These are phyloP conservation scores for Wallacemonas sp. DNA, from an alignment of 208 protist species.

Conservation along the genomic window DNA sequence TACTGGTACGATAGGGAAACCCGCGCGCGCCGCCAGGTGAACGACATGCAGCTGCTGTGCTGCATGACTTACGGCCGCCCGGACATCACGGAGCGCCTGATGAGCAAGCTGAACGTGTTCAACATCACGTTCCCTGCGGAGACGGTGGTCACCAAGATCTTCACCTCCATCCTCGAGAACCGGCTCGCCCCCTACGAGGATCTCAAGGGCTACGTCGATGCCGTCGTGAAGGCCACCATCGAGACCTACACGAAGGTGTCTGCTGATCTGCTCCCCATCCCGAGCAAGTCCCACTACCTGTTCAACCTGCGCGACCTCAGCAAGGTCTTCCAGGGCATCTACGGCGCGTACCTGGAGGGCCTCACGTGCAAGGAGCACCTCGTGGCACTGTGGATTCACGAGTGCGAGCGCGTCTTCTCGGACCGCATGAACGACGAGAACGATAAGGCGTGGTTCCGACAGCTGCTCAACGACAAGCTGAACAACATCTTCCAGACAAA, in stretches of 20 bases:
- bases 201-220: slow-evolving; percentile 89
- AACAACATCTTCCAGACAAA: slow-evolving; percentile 91
- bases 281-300: slow-evolving; percentile 98
- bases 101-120: slow-evolving; percentile 95
- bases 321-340: slow-evolving; percentile 98
- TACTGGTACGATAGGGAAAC: slow-evolving; percentile 97
- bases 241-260: slow-evolving; percentile 94
- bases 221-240: slow-evolving; percentile 93
- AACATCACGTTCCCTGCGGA: slow-evolving; percentile 96
- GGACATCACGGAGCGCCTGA: slow-evolving; percentile 92
- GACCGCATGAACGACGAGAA: slow-evolving; percentile 95
- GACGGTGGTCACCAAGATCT: slow-evolving; percentile 94
- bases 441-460: slow-evolving; percentile 94
- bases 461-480: slow-evolving; percentile 92
- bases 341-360: slow-evolving; percentile 88
- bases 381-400: slow-evolving; percentile 97
- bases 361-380: slow-evolving; percentile 94
- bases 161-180: slow-evolving; percentile 92
- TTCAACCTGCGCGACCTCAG: slow-evolving; percentile 98
- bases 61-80: slow-evolving; percentile 97
- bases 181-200: slow-evolving; percentile 93
- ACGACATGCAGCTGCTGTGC: slow-evolving; percentile 96
- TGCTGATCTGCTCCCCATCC: slow-evolving; percentile 94
- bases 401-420: slow-evolving; percentile 96
- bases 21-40: slow-evolving; percentile 90